These are phyloP conservation scores for Xerocomus amazonicus DNA, from an alignment of 1,284 basidiomycete genomes.

Conservation along the genomic window DNA sequence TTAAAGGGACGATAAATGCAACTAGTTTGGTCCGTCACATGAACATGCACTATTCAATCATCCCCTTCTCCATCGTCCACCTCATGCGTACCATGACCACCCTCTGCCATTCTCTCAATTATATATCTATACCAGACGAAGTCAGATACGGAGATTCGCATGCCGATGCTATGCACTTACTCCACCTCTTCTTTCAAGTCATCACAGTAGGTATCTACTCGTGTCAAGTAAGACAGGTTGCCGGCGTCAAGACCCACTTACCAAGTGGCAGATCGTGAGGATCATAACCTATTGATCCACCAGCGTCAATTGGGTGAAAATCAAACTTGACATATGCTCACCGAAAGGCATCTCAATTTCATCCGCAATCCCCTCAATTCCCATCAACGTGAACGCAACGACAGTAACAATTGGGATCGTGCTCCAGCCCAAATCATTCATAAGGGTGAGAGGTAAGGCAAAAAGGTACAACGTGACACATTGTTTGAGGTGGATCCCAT, in stretches of 20 bases:
- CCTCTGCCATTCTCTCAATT: slow-evolving; percentile 74
- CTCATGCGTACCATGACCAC: slow-evolving; percentile 60
- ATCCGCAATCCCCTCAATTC: slow-evolving; percentile 89
- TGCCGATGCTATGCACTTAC: slow-evolving; percentile 34
- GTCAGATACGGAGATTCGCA: slow-evolving; percentile 7
- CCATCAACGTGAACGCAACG: slow-evolving; percentile 87
- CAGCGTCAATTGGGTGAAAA: slow-evolving; percentile 1
- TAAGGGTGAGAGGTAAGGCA: slow-evolving; percentile 78
- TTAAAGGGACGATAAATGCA: background rate
- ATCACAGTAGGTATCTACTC: slow-evolving; percentile 73
- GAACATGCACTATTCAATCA: slow-evolving; percentile 39
- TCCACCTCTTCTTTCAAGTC: slow-evolving; percentile 83
- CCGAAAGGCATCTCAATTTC: slow-evolving; percentile 90
- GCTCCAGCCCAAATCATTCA: slow-evolving; percentile 74
- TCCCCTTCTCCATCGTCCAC: slow-evolving; percentile 76
- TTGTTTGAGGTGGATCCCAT: slow-evolving; percentile 90
- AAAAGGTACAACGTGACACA: slow-evolving; percentile 88
- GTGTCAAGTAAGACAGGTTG: slow-evolving; percentile 10
- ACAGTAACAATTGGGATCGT: slow-evolving; percentile 81
- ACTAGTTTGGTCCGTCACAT: slow-evolving; percentile 16
- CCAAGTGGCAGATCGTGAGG: slow-evolving; percentile 67
- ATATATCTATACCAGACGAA: slow-evolving; percentile 53
- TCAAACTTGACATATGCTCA: slow-evolving; percentile 29
- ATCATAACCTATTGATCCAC: slow-evolving; percentile 47
- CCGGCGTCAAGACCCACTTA: slow-evolving; percentile 30